Evolutionary conservation across 2,329 filamentous ascomycete species (phyloP), one percentile per base, ranked within the genome.

Genomic region (Fusarium sp.): DNA sequence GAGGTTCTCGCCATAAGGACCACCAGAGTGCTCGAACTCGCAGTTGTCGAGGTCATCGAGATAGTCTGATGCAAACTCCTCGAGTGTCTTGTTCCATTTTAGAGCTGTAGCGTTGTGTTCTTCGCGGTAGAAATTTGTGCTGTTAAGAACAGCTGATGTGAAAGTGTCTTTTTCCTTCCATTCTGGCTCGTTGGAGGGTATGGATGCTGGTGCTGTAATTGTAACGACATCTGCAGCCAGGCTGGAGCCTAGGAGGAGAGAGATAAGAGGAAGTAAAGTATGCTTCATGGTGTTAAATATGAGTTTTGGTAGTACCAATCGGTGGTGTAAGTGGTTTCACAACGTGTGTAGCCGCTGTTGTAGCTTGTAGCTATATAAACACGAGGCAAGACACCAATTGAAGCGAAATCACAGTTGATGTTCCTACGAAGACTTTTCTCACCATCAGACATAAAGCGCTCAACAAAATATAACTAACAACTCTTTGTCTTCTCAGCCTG

Each of bases 1-100:
- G 6, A 95, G 85, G 79, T 94, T 95, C 81, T 95, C 92, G 74
- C 92, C 92, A 67, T 89, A 90, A 0, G 90, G 88, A 0, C 90
- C 89, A 58, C 85, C 85, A 68, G 83, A 87, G 80, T 91, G 89
- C 54, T 80, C 76, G 68, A 90, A 88, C 4, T 76, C 74, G 78
- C 87, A 87, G 63, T 76, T 71, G 53, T 75, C 68, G 60, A 70
- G 75, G 45, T 74, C 71, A 50, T 74, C 72, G 18, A 88, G 81
- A 73, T 87, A 92, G 3, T 81, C 74, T 6, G 72, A 65, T 0
- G 91, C 90, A 66, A 84, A 90, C 6, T 78, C 73, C 3, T 87
- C 87, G 9, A 92, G 83, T 0, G 89, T 91, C 8, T 80, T 74
- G 80, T 94, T 94, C 91, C 91, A 94, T 6, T 72, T 66, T 5